Evolutionary conservation across 106 monocot genomes (phyloP).

Genomic region (Iris macrosiphon): DNA sequence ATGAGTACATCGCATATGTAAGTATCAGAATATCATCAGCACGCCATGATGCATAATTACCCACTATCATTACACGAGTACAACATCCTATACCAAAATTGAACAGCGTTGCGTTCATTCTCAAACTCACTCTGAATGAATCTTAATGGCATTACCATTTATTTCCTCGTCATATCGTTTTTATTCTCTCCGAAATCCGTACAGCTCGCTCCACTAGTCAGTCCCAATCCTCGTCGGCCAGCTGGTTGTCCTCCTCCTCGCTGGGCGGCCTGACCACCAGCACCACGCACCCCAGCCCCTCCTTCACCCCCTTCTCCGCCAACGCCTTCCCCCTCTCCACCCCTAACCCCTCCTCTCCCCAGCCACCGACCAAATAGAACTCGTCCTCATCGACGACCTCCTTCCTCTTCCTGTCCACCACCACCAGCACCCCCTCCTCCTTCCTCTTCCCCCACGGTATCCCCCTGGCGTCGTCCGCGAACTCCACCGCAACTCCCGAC

Average conservation of each 20-base stretch:
- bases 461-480: slow-evolving; percentile 35
- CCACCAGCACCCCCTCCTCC: slow-evolving; percentile 64
- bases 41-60: no score
- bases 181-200: no score
- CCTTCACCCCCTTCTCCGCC: slow-evolving; percentile 25
- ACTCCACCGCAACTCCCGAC: slow-evolving; percentile 53
- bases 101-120: no score
- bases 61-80: no score
- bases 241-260: slow-evolving; percentile 38
- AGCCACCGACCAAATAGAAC: slow-evolving; percentile 35
- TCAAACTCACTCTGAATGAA: no score
- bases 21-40: no score
- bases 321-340: slow-evolving; percentile 69
- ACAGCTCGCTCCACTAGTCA: no score
- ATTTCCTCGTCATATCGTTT: no score
- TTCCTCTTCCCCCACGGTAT: slow-evolving; percentile 55
- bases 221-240: slow-evolving; percentile 54
- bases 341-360: slow-evolving; percentile 30
- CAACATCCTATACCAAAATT: no score
- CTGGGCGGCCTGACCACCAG: slow-evolving; percentile 74
- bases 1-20: no score
- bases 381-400: slow-evolving; percentile 39
- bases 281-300: slow-evolving; percentile 53
- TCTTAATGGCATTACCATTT: no score
- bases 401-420: slow-evolving; percentile 42